Base-by-base conservation (phyloP, 768 basidiomycete species). In the Suillus occidentalis region DNA sequence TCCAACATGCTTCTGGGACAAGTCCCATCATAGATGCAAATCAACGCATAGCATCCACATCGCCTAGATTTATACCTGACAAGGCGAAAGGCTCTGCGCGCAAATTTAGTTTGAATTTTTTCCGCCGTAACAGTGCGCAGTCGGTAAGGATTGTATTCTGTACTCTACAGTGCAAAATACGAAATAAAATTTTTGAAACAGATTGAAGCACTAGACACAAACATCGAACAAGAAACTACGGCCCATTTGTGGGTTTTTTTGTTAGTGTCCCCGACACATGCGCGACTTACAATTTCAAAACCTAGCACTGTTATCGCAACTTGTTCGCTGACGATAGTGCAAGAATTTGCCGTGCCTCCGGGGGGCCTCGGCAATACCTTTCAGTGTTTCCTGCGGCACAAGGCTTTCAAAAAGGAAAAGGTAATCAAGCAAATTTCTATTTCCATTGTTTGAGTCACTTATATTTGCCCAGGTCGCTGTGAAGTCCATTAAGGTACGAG, bases 401-500 rank as follows among this genome's bases (percentile, higher is more conserved):
- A 12, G 5, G 3, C 28, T 28, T 58, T 58, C 40, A 59, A 59
- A 25, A 59, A 42, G 25, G 34, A 59, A 18, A 59, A 42, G 25
- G 40, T 57, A 39, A 13, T 59, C 25, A 25, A 42, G 5, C 3
- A 28, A 31, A 28, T 8, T 58, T 20, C 1, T 18, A 59, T 28
- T 42, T 40, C 20, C 18, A 40, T 25, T 34, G 10, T 59, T 28
- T 7, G 18, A 28, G 20, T 40, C 9, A 28, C 18, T 42, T 10
- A 59, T 59, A 20, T 7, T 42, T 28, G 6, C 1, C 3, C 10
- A 59, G 58, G 39, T 59, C 16, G 39, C 58, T 9, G 58, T 59
- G 6, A 59, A 59, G 40, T 59, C 58, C 39, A 42, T 59, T 6
- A 59, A 59, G 18, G 40, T 59, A 42, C 58, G 40, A 59, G 40